Percentiles rank a stretch among this genome's conserved stretches.
Evolutionary conservation across 805 yeast species (phyloP).

Genomic region (Schwanniomyces yamadae): DNA sequence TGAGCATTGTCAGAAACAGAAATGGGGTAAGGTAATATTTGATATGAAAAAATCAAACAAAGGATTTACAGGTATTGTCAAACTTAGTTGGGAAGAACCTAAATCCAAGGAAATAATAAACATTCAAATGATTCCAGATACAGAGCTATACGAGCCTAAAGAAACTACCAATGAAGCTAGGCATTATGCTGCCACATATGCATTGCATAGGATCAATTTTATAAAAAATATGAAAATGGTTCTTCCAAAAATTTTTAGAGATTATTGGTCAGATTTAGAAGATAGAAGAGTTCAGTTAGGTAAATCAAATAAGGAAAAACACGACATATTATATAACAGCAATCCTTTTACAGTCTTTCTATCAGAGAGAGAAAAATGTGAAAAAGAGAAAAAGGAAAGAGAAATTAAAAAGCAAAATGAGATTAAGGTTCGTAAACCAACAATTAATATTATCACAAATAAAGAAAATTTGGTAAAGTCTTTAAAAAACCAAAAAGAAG

Average conservation of each 20-base stretch:
- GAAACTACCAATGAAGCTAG: slow-evolving; percentile 87
- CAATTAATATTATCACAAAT: slow-evolving; percentile 41
- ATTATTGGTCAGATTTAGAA: slow-evolving; percentile 75
- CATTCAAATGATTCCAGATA: slow-evolving; percentile 54
- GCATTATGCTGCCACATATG: slow-evolving; percentile 86
- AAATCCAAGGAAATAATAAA: slow-evolving; percentile 68
- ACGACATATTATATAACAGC: slow-evolving; percentile 54
- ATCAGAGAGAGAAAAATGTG: slow-evolving; percentile 51
- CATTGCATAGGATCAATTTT: slow-evolving; percentile 73
- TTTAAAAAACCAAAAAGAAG: slow-evolving; percentile 4
- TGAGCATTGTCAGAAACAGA: slow-evolving; percentile 82
- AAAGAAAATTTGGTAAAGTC: slow-evolving; percentile 4
- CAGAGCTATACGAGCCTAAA: slow-evolving; percentile 57
- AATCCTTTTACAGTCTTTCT: slow-evolving; percentile 75
- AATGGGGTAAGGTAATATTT: slow-evolving; percentile 85
- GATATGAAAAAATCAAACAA: slow-evolving; percentile 52
- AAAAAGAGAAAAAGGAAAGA: slow-evolving; percentile 45
- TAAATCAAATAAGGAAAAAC: slow-evolving; percentile 46
- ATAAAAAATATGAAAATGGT: slow-evolving; percentile 85
- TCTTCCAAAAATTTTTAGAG: slow-evolving; percentile 78
- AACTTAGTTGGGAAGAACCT: slow-evolving; percentile 72
- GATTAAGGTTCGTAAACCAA: slow-evolving; percentile 48
- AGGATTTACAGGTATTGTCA: slow-evolving; percentile 67
- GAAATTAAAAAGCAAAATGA: slow-evolving; percentile 47
- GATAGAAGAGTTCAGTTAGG: slow-evolving; percentile 50